Evolutionary conservation across 805 yeast genomes (phyloP).

Genomic region (Maudiozyma saulgeensis): DNA sequence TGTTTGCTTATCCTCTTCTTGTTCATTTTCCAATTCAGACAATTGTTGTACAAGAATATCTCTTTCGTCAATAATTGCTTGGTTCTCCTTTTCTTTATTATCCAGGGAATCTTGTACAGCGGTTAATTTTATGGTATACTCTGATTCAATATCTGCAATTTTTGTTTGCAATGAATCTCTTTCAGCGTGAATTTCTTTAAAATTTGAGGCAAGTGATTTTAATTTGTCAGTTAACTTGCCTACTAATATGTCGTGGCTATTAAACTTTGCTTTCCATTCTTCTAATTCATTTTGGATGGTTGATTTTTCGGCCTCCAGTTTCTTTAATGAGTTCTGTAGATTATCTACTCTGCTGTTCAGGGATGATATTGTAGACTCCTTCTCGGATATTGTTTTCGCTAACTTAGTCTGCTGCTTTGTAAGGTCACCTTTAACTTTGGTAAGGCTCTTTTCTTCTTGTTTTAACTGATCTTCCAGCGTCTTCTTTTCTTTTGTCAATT

Average conservation of each 20-base stretch:
- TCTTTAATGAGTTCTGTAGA: constrained; percentile 2
- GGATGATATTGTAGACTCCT: constrained; percentile 9
- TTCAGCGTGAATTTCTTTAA: constrained; percentile 21
- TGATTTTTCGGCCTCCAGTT: constrained; percentile 17
- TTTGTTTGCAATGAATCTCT: constrained; percentile 12
- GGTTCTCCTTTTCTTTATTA: constrained; percentile 3
- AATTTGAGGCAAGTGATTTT: constrained; percentile 33
- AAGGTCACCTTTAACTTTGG: constrained; percentile 25
- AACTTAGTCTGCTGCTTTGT: constrained; percentile 15
- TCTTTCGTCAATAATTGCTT: constrained; percentile 5
- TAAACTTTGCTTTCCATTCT: constrained; percentile 21
- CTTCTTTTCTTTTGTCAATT: constrained; percentile 50
- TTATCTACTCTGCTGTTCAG: constrained; percentile 10
- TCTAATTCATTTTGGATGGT: constrained; percentile 17
- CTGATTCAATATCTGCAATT: background rate
- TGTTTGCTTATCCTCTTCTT: background rate
- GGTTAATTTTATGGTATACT: background rate
- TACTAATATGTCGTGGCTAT: constrained; percentile 29
- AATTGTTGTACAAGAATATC: constrained; percentile 1
- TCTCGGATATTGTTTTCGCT: constrained; percentile 15
- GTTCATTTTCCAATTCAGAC: constrained; percentile 3
- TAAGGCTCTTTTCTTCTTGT: constrained; percentile 35
- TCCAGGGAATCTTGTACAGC: background rate
- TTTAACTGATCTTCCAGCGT: constrained; percentile 38
- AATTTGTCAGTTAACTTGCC: constrained; percentile 38